phyloP scores from a whole-genome alignment of 2,329 filamentous ascomycete genomes.

The Cercospora sojina region DNA sequence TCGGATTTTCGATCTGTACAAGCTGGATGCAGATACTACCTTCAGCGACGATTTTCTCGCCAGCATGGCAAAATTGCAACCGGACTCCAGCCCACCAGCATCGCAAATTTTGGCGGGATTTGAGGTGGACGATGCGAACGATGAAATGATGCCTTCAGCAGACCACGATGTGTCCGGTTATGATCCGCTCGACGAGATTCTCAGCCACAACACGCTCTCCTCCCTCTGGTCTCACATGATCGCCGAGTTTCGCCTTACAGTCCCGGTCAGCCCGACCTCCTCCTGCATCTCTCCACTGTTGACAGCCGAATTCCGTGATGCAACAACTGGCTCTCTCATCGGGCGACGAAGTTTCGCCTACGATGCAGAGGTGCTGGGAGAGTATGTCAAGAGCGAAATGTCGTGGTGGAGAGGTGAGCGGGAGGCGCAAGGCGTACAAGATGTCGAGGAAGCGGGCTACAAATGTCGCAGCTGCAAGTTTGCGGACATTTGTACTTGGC shows the following conservation, averaged over 20 bases:
- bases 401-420: slow-evolving; percentile 85
- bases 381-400: slow-evolving; percentile 69
- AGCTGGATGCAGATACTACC: slow-evolving; percentile 60
- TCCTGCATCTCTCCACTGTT: slow-evolving; percentile 55
- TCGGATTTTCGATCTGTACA: slow-evolving; percentile 68
- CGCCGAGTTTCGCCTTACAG: slow-evolving; percentile 52
- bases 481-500: slow-evolving; percentile 73
- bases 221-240: slow-evolving; percentile 65
- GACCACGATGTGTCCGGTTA: slow-evolving; percentile 5
- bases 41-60: slow-evolving; percentile 81
- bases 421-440: slow-evolving; percentile 66
- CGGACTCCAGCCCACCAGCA: slow-evolving; percentile 37
- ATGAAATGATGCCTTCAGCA: slow-evolving; percentile 37
- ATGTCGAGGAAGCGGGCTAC: slow-evolving; percentile 73
- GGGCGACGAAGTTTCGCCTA: slow-evolving; percentile 65
- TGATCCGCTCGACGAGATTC: slow-evolving; percentile 53
- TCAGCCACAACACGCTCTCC: slow-evolving; percentile 59
- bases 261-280: slow-evolving; percentile 42
- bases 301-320: slow-evolving; percentile 55
- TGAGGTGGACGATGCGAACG: slow-evolving; percentile 36
- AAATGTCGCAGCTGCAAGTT: slow-evolving; percentile 89
- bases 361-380: slow-evolving; percentile 61
- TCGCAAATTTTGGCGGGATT: background rate
- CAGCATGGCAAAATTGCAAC: slow-evolving; percentile 68
- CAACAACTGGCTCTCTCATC: slow-evolving; percentile 51